Evolutionary conservation across 2,329 filamentous ascomycete species (phyloP).

Genomic region (Aspergillus nomiae): DNA sequence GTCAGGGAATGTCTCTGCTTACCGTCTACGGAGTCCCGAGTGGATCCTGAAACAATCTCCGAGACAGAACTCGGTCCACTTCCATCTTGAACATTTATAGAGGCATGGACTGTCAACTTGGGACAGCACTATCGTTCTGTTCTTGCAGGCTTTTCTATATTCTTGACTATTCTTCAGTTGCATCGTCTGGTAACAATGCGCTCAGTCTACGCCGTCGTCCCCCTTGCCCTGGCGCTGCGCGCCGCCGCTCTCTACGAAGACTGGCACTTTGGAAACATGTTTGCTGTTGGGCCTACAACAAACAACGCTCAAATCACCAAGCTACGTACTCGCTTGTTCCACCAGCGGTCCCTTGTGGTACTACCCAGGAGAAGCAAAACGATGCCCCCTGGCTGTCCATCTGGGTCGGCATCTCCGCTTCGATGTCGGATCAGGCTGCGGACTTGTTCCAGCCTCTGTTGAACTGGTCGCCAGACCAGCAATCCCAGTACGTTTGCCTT

Average conservation of each 20-base stretch:
- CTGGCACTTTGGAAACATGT: slow-evolving; percentile 14
- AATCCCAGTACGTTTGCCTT: slow-evolving; percentile 6
- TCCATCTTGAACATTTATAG: neutral
- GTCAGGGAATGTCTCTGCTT: neutral
- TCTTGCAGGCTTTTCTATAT: accelerated
- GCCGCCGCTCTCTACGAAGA: slow-evolving; percentile 9
- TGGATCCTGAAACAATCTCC: slow-evolving; percentile 1
- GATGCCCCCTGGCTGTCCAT: slow-evolving; percentile 11
- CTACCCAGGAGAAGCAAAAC: neutral
- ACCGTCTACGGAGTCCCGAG: no score
- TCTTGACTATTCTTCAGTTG: neutral
- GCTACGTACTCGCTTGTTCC: slow-evolving; percentile 11
- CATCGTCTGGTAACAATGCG: neutral
- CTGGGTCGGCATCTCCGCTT: slow-evolving; percentile 12
- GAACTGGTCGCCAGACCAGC: slow-evolving; percentile 16
- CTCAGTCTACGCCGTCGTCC: neutral
- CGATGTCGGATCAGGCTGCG: slow-evolving; percentile 2
- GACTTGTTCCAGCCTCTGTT: slow-evolving; percentile 14
- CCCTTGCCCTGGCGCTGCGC: slow-evolving; percentile 9
- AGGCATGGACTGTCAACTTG: neutral
- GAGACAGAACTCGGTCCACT: neutral
- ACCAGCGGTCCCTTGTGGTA: slow-evolving; percentile 6
- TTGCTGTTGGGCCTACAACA: slow-evolving; percentile 6
- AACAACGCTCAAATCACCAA: slow-evolving; percentile 12
- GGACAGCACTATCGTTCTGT: neutral